Percentiles rank a stretch among this genome's conserved stretches.
Conservation (phyloP, 176 grass and related monocot species). For the Oryza longistaminata region DNA sequence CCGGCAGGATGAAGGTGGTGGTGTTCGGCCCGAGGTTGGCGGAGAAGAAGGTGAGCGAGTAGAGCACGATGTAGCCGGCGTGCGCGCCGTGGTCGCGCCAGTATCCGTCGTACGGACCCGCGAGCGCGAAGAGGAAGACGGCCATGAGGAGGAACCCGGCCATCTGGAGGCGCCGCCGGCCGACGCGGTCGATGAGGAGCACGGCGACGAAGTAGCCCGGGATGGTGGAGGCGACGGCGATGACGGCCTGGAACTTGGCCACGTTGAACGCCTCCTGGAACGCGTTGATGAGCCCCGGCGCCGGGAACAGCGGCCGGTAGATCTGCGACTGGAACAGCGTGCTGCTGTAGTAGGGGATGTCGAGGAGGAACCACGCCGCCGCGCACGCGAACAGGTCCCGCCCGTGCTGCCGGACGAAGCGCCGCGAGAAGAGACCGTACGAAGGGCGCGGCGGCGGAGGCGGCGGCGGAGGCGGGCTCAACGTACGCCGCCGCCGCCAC, state of each 20-base stretch:
- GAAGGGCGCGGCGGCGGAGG: not conserved
- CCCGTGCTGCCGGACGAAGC: constrained; percentile 34
- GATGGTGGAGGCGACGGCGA: constrained; percentile 52
- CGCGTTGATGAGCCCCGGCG: constrained; percentile 34
- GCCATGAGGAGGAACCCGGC: constrained; percentile 63
- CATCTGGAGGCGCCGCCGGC: constrained; percentile 52
- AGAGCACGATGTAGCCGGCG: constrained; percentile 54
- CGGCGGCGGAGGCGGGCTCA: not conserved
- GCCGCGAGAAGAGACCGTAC: constrained; percentile 36
- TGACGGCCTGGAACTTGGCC: constrained; percentile 59
- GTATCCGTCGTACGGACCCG: constrained; percentile 54
- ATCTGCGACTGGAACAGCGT: constrained; percentile 52
- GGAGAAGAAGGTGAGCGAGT: constrained; percentile 68
- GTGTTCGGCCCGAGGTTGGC: constrained; percentile 78
- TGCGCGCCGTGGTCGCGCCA: constrained; percentile 39
- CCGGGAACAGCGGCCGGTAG: constrained; percentile 37
- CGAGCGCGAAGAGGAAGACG: constrained; percentile 61
- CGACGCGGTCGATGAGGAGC: constrained; percentile 49
- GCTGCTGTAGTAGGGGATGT: constrained; percentile 59
- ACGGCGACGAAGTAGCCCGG: constrained; percentile 59
- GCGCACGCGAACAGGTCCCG: constrained; percentile 40
- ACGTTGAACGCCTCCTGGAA: constrained; percentile 53
- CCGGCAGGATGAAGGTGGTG: constrained; percentile 68
- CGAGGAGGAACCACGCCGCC: constrained; percentile 43
- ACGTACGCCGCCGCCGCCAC: constrained; percentile 25